Percentiles rank a stretch among this genome's conserved stretches.
Conservation (phyloP, 169 alveolate species). For the Plasmodium inui region DNA sequence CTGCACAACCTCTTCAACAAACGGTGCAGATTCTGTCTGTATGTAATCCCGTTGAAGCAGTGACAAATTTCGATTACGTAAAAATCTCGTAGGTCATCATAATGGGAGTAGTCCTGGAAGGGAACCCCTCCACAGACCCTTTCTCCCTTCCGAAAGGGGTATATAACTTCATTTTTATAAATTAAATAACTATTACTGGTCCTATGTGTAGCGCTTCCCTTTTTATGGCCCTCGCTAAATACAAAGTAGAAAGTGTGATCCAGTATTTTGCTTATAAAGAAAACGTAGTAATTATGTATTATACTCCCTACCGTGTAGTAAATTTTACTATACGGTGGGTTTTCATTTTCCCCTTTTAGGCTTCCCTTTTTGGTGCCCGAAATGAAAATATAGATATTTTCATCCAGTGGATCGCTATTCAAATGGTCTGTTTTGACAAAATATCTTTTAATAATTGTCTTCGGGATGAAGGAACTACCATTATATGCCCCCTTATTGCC, state of each 20-base stretch:
- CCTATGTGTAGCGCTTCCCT: neutral
- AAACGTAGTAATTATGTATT: constrained; percentile 33
- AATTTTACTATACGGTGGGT: constrained; percentile 5
- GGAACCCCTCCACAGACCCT: neutral
- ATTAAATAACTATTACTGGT: constrained; percentile 24
- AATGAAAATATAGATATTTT: constrained; percentile 44
- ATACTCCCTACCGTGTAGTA: neutral
- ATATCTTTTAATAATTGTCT: constrained; percentile 35
- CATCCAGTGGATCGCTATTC: constrained; percentile 73
- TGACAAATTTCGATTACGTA: constrained; percentile 63
- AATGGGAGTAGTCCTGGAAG: neutral
- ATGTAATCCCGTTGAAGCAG: constrained; percentile 63
- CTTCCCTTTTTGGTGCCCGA: constrained; percentile 56
- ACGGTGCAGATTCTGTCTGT: constrained; percentile 29
- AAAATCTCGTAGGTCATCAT: constrained; percentile 21
- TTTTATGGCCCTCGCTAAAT: neutral
- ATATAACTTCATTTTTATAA: constrained; percentile 57
- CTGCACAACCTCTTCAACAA: constrained; percentile 30
- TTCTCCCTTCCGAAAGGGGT: constrained; percentile 20
- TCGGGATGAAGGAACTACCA: neutral
- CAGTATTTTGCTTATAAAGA: constrained; percentile 35
- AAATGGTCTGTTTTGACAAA: constrained; percentile 72
- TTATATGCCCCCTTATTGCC: neutral
- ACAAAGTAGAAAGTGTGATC: constrained; percentile 60
- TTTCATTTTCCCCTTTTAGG: constrained; percentile 2